Conservation (phyloP, 352 stramenopile genomes). For the Pythium grandisporangium region DNA sequence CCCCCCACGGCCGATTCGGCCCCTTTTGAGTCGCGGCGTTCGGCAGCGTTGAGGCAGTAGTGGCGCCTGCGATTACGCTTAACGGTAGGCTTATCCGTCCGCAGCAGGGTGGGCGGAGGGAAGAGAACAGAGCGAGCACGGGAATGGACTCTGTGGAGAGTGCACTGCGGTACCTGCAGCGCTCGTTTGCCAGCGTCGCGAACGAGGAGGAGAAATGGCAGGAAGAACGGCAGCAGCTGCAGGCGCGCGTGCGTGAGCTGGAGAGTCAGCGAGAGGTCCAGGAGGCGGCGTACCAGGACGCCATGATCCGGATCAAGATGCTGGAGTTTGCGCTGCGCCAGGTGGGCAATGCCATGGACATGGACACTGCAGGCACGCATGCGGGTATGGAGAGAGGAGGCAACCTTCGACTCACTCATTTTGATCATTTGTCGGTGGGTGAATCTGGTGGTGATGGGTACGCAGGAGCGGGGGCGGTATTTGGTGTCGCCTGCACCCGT, state of each 20-base stretch:
- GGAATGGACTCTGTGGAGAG: constrained; percentile 81
- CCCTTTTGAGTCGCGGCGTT: no score
- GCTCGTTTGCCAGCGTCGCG: constrained; percentile 74
- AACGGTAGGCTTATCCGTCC: no score
- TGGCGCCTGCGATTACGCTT: no score
- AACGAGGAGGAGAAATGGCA: constrained; percentile 70
- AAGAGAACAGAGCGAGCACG: background rate
- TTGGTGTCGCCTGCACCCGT: constrained; percentile 63
- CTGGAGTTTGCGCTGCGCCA: constrained; percentile 81
- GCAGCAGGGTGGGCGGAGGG: no score
- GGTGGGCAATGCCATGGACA: constrained; percentile 16
- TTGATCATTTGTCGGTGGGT: no score
- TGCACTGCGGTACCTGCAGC: constrained; percentile 77
- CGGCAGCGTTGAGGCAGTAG: no score
- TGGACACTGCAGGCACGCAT: constrained; percentile 1
- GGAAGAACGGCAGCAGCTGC: constrained; percentile 61
- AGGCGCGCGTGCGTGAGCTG: constrained; percentile 71
- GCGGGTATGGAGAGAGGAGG: no score
- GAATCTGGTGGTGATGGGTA: no score
- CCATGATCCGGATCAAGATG: constrained; percentile 83
- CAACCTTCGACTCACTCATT: no score
- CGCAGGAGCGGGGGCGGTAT: constrained; percentile 65
- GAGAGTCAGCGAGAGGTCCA: constrained; percentile 64
- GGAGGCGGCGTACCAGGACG: constrained; percentile 81
- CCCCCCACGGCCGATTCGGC: no score